Evolutionary conservation across 768 basidiomycete genomes (phyloP).

Genomic region (Suillus weaverae): DNA sequence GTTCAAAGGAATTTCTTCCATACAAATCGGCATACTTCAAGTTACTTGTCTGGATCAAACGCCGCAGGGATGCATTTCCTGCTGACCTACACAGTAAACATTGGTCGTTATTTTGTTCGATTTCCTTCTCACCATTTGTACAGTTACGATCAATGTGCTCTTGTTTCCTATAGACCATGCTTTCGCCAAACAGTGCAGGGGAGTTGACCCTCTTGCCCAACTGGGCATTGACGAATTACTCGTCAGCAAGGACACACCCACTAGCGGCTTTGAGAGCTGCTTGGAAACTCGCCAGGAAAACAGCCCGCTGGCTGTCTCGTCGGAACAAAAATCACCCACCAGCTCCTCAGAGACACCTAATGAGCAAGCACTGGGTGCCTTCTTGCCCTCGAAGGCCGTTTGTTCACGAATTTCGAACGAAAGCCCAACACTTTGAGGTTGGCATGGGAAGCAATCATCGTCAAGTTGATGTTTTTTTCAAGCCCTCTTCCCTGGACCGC

Average conservation of each 20-base stretch:
- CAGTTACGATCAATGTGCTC: slow-evolving; percentile 33
- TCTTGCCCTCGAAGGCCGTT: too few relatives aligned
- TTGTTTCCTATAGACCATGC: slow-evolving; percentile 34
- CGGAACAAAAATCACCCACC: background rate
- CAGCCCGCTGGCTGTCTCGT: slow-evolving; percentile 5
- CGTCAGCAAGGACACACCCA: slow-evolving; percentile 10
- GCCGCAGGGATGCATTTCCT: slow-evolving; percentile 30
- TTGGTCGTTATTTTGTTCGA: background rate
- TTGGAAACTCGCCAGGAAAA: too few relatives aligned
- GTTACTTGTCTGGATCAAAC: slow-evolving; percentile 43
- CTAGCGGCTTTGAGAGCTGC: background rate
- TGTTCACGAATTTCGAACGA: too few relatives aligned
- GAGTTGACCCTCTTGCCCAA: slow-evolving; percentile 32
- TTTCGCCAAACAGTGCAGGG: slow-evolving; percentile 26
- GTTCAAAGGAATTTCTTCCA: slow-evolving; percentile 37
- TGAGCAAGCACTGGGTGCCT: too few relatives aligned
- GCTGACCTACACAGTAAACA: slow-evolving; percentile 27
- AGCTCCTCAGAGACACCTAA: too few relatives aligned
- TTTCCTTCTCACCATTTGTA: slow-evolving; percentile 2
- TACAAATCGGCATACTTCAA: slow-evolving; percentile 52
- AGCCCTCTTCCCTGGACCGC: too few relatives aligned
- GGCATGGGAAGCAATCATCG: too few relatives aligned
- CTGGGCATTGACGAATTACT: slow-evolving; percentile 35
- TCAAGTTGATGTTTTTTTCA: too few relatives aligned
- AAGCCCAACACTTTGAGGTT: too few relatives aligned